Base-by-base conservation (phyloP, 2,329 filamentous ascomycete species). In the Cercospora sp. region DNA sequence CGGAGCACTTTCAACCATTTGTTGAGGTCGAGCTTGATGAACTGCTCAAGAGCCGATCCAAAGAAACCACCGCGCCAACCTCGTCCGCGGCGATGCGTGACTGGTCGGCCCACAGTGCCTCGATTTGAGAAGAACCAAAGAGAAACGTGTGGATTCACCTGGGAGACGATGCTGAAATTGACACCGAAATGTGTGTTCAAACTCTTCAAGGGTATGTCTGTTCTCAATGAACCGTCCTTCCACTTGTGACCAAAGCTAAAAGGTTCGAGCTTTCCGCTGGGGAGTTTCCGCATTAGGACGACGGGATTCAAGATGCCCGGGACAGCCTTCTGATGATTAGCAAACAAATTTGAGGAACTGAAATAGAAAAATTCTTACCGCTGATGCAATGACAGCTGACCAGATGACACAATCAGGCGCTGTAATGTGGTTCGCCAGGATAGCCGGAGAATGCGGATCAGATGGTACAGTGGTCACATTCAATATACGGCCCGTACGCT, bases 191-290 rank as follows among this genome's bases (percentile, higher is more conserved):
- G 93, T 1, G 97, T 85, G 78, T 99, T 98, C 62, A 99, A 85
- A 1, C 94, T 91, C 80, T 94, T 95, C 76, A 99, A 88, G 0
- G 95, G 95, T 30, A 99, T 97, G 76, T 99, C 95, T 1, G 95
- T 99, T 42, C 95, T 87, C 64, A 99, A 82, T 73, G 91, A 95
- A 63, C 95, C 95, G 78, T 99, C 95, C 80, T 99, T 99, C 95
- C 95, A 99, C 81, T 98, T 98, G 83, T 98, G 94, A 0, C 95
- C 95, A 77, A 99, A 99, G 0, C 92, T 96, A 80, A 97, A 99
- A 0, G 95, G 95, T 0, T 89, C 88, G 3, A 99, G 84, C 2
- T 84, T 89, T 1, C 93, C 94, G 68, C 93, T 87, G 18, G 85
- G 84, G 63, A 87, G 91, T 82, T 96, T 97, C 84, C 89, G 89